These are phyloP conservation scores for Fragaria iinumae DNA, from an alignment of 306 rosid genomes.

Conservation along the genomic window DNA sequence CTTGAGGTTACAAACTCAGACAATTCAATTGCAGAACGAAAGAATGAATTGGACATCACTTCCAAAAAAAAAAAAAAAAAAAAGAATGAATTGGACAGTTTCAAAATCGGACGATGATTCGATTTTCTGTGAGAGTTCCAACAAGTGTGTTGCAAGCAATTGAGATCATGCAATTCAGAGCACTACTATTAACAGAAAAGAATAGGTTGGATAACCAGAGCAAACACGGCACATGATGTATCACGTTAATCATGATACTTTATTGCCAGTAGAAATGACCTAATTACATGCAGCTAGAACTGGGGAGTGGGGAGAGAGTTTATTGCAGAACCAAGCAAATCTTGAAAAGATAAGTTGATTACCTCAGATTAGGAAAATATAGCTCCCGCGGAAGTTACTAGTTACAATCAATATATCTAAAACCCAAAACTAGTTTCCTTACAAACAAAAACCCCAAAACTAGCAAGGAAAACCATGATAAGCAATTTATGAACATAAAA, in stretches of 20 bases:
- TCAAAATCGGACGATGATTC: neutral
- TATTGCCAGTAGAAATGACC: neutral
- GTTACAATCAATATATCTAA: slow-evolving; percentile 1
- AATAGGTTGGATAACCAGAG: neutral
- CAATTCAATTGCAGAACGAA: neutral
- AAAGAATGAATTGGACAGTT: too few species aligned
- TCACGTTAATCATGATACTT: neutral
- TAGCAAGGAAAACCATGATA: neutral
- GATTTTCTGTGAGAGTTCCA: neutral
- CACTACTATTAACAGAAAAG: neutral
- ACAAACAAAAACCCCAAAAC: neutral
- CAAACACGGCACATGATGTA: neutral
- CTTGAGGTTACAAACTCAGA: neutral
- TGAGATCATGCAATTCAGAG: neutral
- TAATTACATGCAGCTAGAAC: neutral
- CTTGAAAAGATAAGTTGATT: neutral
- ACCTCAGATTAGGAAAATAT: neutral
- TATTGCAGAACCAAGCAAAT: neutral
- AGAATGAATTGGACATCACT: neutral
- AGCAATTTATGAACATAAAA: neutral
- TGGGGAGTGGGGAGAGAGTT: neutral
- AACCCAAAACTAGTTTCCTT: neutral
- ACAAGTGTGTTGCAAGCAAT: neutral
- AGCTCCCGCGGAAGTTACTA: neutral
- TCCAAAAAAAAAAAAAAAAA: too few species aligned